A percentile compares a stretch with the other conserved stretches of the same genome.
Evolutionary conservation across 768 basidiomycete species (phyloP).

Genomic region (Ephemerocybe angulata): DNA sequence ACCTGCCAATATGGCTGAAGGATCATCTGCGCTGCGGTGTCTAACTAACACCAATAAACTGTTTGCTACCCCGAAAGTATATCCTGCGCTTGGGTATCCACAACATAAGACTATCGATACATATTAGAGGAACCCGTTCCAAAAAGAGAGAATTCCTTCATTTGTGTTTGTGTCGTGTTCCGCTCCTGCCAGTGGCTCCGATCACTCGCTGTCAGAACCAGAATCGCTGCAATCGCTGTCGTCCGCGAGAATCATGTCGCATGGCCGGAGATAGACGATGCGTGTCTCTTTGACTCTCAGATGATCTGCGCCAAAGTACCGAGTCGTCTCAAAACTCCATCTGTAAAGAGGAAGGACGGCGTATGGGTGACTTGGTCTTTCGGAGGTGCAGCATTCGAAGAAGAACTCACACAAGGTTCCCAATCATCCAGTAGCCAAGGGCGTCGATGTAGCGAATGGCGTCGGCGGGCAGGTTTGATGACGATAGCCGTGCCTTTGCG

Average conservation of each 20-base stretch:
- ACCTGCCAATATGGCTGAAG: too few species aligned
- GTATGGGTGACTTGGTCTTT: conserved; percentile 1
- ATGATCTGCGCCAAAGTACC: conserved; percentile 61
- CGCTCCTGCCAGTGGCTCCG: not conserved
- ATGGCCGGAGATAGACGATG: conserved; percentile 41
- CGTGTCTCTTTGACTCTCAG: conserved; percentile 48
- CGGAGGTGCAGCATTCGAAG: not conserved
- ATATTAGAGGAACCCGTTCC: not conserved
- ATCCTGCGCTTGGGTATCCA: not conserved
- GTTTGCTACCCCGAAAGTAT: too few species aligned
- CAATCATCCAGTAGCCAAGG: conserved; percentile 57
- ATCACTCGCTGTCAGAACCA: conserved; percentile 39
- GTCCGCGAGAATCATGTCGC: conserved; percentile 23
- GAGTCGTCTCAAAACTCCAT: conserved; percentile 67
- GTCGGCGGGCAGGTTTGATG: conserved; percentile 36
- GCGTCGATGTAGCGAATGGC: conserved; percentile 52
- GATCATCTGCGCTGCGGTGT: too few species aligned
- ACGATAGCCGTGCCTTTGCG: conserved; percentile 46
- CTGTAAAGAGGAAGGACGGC: conserved; percentile 22
- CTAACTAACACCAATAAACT: too few species aligned
- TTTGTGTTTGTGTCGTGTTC: too few species aligned
- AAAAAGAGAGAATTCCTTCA: too few species aligned
- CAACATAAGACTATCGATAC: conserved; percentile 5
- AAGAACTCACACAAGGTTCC: conserved; percentile 49
- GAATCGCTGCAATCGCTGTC: conserved; percentile 15